Evolutionary conservation across 2,329 filamentous ascomycete species (phyloP).

Genomic region (Epichloe brachyelytri): DNA sequence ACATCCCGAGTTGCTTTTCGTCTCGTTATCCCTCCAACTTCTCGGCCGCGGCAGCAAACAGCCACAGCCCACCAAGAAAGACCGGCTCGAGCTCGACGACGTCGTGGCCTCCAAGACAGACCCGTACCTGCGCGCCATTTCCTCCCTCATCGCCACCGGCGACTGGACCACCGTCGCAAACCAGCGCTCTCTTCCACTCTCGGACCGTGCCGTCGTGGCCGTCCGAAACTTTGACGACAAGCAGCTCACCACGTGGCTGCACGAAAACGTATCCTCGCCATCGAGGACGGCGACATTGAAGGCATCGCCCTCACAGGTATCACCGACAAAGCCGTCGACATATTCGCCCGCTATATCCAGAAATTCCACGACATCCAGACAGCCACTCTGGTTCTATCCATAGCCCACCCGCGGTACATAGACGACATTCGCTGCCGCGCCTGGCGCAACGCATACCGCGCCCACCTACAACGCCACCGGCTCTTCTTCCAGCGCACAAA

Average conservation of each 20-base stretch:
- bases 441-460: conserved; percentile 61
- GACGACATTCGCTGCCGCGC: conserved; percentile 62
- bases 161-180: conserved; percentile 65
- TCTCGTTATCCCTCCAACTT: conserved; percentile 53
- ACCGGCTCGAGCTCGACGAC: conserved; percentile 45
- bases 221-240: conserved; percentile 52
- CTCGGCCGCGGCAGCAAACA: conserved; percentile 37
- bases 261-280: conserved; percentile 49
- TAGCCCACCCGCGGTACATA: conserved; percentile 63
- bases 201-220: conserved; percentile 63
- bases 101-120: conserved; percentile 52
- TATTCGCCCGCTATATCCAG: conserved; percentile 63
- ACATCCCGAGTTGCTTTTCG: conserved; percentile 53
- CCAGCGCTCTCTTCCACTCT: conserved; percentile 59
- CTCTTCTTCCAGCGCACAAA: conserved; percentile 62
- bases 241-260: conserved; percentile 53
- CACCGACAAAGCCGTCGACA: conserved; percentile 56
- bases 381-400: conserved; percentile 59
- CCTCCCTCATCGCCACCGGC: conserved; percentile 62
- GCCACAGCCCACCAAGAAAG: conserved; percentile 21
- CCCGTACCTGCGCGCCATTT: conserved; percentile 68
- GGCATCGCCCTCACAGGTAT: conserved; percentile 69
- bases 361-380: conserved; percentile 71
- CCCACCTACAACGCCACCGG: conserved; percentile 59
- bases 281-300: conserved; percentile 58